Evolutionary conservation across 495 filamentous ascomycete genomes (phyloP).

Genomic region (Penicillium lividum): DNA sequence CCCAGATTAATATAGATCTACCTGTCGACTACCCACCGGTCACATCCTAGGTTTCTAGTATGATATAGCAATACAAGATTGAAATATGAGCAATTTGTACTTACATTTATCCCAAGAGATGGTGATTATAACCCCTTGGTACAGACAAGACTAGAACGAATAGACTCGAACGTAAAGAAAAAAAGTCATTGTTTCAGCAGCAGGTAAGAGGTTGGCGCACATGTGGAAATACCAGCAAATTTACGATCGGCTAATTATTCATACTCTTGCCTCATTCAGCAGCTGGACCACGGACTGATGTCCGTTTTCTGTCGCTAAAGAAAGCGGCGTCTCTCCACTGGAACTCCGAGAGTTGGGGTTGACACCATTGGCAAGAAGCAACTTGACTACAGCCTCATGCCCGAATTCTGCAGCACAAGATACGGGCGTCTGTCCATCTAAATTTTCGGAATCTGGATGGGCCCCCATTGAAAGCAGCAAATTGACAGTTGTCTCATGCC

Average conservation of each 20-base stretch:
- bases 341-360: not conserved
- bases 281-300: not conserved
- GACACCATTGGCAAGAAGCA: not conserved
- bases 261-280: not conserved
- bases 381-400: not conserved
- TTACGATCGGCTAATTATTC: not conserved
- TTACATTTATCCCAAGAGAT: too few species aligned
- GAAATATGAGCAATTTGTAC: too few species aligned
- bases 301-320: not conserved
- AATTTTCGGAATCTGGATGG: not conserved
- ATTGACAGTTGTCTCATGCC: not conserved
- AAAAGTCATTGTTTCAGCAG: too few species aligned
- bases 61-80: too few species aligned
- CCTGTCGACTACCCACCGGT: too few species aligned
- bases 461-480: not conserved
- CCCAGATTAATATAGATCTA: too few species aligned
- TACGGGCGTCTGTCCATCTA: not conserved
- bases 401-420: not conserved
- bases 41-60: too few species aligned
- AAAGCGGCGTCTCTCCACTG: not conserved
- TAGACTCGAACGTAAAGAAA: too few species aligned
- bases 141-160: too few species aligned
- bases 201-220: too few species aligned
- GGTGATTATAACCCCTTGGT: too few species aligned
- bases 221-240: too few species aligned